Percentiles rank a stretch among this genome's conserved stretches.
Evolutionary conservation across 306 rosid genomes (phyloP).

Genomic region (Ziziphus jujuba): DNA sequence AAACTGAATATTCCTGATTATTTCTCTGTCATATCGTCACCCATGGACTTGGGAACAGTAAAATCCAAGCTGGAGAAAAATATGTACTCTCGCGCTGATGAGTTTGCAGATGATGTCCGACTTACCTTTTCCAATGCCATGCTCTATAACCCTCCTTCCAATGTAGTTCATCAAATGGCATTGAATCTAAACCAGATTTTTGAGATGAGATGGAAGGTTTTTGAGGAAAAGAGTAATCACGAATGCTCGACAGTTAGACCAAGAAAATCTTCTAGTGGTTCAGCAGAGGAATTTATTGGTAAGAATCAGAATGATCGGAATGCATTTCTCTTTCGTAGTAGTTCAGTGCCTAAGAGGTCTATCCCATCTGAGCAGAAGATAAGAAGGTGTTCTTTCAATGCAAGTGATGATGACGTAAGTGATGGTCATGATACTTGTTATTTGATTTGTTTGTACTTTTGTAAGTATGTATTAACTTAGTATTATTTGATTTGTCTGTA

Average conservation of each 20-base stretch:
- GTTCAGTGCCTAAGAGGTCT: constrained; percentile 37
- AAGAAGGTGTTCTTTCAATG: constrained; percentile 31
- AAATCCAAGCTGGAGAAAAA: constrained; percentile 66
- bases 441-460: neutral
- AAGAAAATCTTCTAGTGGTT: constrained; percentile 30
- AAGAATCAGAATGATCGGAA: constrained; percentile 14
- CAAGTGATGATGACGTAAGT: constrained; percentile 59
- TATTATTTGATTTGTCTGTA: no score
- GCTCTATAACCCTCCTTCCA: constrained; percentile 81
- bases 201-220: constrained; percentile 61
- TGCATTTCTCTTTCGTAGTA: constrained; percentile 23
- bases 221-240: constrained; percentile 43
- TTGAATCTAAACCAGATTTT: constrained; percentile 51
- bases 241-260: constrained; percentile 42
- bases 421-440: neutral
- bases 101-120: constrained; percentile 77
- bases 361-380: constrained; percentile 36
- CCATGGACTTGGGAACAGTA: constrained; percentile 94
- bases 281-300: constrained; percentile 27
- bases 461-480: neutral
- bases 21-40: constrained; percentile 56
- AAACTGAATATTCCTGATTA: constrained; percentile 82
- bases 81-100: constrained; percentile 44
- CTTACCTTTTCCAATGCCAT: constrained; percentile 86
- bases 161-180: constrained; percentile 74